A percentile compares a stretch with the other conserved stretches of the same genome.
These are phyloP conservation scores for Phytophthora fragariae DNA, from an alignment of 352 stramenopile species.

Conservation along the genomic window DNA sequence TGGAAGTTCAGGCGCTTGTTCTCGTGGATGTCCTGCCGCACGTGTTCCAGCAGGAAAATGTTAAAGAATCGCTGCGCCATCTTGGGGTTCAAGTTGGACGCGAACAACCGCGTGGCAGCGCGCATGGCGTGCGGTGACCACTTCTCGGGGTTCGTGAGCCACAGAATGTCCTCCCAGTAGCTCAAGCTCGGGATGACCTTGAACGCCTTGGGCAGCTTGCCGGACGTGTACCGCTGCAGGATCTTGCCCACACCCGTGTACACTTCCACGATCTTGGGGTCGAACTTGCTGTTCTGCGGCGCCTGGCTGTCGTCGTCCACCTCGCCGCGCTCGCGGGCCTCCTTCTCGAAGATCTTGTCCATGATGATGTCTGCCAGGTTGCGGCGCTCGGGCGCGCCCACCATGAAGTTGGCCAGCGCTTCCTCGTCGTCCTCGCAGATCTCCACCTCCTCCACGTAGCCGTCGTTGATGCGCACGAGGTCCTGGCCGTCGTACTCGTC, in stretches of 20 bases:
- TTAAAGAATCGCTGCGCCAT: conserved; percentile 99
- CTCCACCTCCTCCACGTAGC: conserved; percentile 92
- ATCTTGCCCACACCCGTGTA: conserved; percentile 99
- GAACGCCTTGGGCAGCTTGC: conserved; percentile 99
- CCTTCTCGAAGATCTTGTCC: conserved; percentile 99
- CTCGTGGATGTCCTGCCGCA: conserved; percentile 97
- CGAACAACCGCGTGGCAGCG: conserved; percentile 97
- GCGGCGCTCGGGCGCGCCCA: conserved; percentile 82
- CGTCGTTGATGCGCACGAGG: conserved; percentile 91
- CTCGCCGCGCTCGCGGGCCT: conserved; percentile 85
- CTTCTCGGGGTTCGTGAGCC: conserved; percentile 96
- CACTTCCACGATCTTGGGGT: conserved; percentile 97
- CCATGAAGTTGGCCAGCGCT: conserved; percentile 88
- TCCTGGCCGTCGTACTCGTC: conserved; percentile 91
- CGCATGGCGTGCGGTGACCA: conserved; percentile 99
- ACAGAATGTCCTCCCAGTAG: conserved; percentile 99
- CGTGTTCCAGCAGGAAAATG: conserved; percentile 96
- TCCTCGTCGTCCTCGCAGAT: conserved; percentile 90
- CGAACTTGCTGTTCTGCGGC: conserved; percentile 70
- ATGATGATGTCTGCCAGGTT: conserved; percentile 99
- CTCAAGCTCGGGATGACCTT: conserved; percentile 99
- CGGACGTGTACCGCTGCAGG: conserved; percentile 96
- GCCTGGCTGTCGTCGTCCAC: conserved; percentile 65
- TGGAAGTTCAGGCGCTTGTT: conserved; percentile 99
- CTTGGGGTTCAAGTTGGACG: conserved; percentile 99